Conservation (phyloP, 805 yeast genomes). For the Ogataea trehalophila region DNA sequence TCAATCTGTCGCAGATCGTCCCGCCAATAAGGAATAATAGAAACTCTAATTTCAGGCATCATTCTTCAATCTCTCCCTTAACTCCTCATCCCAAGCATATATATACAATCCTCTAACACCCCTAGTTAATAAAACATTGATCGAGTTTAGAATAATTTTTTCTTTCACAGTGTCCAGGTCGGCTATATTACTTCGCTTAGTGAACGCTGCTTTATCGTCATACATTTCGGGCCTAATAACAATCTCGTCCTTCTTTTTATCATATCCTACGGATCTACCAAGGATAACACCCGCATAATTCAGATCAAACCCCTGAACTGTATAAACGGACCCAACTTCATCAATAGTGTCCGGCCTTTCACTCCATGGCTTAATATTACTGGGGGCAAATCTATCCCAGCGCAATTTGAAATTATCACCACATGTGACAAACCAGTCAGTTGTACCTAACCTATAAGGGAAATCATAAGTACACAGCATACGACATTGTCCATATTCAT, state of each 20-base stretch:
- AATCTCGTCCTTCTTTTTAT: slow-evolving; percentile 30
- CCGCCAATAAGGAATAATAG: too few species aligned
- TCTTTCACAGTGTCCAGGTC: slow-evolving; percentile 33
- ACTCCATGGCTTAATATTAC: slow-evolving; percentile 39
- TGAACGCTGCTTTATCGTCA: slow-evolving; percentile 44
- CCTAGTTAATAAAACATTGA: slow-evolving; percentile 41
- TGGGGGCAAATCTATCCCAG: slow-evolving; percentile 44
- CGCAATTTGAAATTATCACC: slow-evolving; percentile 38
- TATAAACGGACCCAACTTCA: slow-evolving; percentile 45
- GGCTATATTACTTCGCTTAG: slow-evolving; percentile 35
- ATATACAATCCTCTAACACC: slow-evolving; percentile 40
- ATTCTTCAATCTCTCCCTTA: slow-evolving; percentile 29
- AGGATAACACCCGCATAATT: slow-evolving; percentile 43
- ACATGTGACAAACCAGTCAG: slow-evolving; percentile 40
- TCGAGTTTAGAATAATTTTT: slow-evolving; percentile 38
- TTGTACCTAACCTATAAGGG: slow-evolving; percentile 41
- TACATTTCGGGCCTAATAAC: slow-evolving; percentile 33
- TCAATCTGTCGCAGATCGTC: too few species aligned
- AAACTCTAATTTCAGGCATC: too few species aligned
- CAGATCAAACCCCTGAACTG: slow-evolving; percentile 44
- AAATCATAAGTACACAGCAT: slow-evolving; percentile 42
- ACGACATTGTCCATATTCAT: slow-evolving; percentile 36
- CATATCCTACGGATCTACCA: slow-evolving; percentile 40
- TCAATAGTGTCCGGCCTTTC: slow-evolving; percentile 41
- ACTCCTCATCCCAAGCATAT: slow-evolving; percentile 37